Evolutionary conservation across 441 rosid species (phyloP), one percentile per base, ranked within the genome.

Genomic region (Melastoma candidum): DNA sequence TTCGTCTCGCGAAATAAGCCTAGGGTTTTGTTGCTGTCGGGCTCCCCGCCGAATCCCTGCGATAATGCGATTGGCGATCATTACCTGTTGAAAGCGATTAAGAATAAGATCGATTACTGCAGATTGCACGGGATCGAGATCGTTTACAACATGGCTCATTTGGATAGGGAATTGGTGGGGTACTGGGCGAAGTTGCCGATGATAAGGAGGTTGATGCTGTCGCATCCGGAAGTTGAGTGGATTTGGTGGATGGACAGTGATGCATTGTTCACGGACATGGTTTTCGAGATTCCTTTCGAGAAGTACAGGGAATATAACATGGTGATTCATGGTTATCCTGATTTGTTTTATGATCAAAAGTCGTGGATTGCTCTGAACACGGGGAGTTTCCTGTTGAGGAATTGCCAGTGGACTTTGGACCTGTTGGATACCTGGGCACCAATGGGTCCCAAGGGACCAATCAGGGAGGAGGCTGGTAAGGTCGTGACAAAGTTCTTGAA

Each of bases 361-460:
- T 83, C 88, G 0, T 90, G 96, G 98, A 87, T 90, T 63, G 98
- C 96, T 1, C 67, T 90, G 88, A 90, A 90, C 60, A 90, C 98
- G 0, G 98, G 96, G 7, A 87, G 96, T 66, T 90, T 90, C 58
- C 66, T 92, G 71, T 71, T 92, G 61, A 75, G 97, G 71, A 92
- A 92, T 46, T 92, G 95, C 44, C 95, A 88, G 62, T 92, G 98
- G 98, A 80, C 95, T 0, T 67, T 92, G 69, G 97, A 88, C 74
- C 72, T 92, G 82, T 90, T 88, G 4, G 98, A 88, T 74, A 84
- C 80, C 0, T 92, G 98, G 98, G 95, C 98, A 1, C 97, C 98
- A 0, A 88, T 81, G 95, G 98, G 98, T 12, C 98, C 97, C 2
- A 92, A 92, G 68, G 98, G 98, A 1, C 67, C 71, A 0, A 58